Percentiles rank a stretch among this genome's conserved stretches.
Conservation (phyloP, 2,329 filamentous ascomycete genomes). For the Nemania bipapillata region DNA sequence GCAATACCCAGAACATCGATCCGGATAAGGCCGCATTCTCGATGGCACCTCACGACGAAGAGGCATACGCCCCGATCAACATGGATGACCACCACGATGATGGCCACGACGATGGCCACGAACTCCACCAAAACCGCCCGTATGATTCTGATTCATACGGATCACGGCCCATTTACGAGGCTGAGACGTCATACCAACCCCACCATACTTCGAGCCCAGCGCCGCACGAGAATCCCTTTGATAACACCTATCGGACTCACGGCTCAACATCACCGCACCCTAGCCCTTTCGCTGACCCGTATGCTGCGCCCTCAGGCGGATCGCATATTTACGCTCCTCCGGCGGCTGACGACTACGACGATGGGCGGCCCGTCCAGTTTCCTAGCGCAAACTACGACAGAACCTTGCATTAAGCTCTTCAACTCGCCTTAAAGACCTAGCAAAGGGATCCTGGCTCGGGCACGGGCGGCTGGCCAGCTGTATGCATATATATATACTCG, state of each 20-base stretch:
- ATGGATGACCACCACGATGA: slow-evolving; percentile 64
- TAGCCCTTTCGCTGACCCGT: slow-evolving; percentile 48
- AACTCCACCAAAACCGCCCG: slow-evolving; percentile 45
- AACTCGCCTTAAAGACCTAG: not conserved
- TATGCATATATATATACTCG: slow-evolving; percentile 15
- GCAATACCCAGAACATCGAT: slow-evolving; percentile 65
- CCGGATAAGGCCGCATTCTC: slow-evolving; percentile 76
- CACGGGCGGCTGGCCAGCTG: slow-evolving; percentile 20
- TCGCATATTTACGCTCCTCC: slow-evolving; percentile 55
- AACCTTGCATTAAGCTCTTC: slow-evolving; percentile 52
- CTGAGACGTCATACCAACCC: slow-evolving; percentile 61
- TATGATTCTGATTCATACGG: slow-evolving; percentile 52
- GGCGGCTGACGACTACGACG: slow-evolving; percentile 58
- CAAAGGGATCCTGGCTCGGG: slow-evolving; percentile 5
- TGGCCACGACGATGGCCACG: slow-evolving; percentile 52
- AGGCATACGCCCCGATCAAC: slow-evolving; percentile 71
- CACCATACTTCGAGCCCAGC: slow-evolving; percentile 52
- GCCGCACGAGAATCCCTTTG: slow-evolving; percentile 51
- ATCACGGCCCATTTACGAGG: slow-evolving; percentile 59
- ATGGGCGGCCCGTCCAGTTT: slow-evolving; percentile 63
- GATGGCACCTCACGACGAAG: slow-evolving; percentile 73
- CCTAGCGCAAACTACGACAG: slow-evolving; percentile 68
- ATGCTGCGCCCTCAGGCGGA: slow-evolving; percentile 42
- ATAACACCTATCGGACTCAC: slow-evolving; percentile 60
- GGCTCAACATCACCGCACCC: slow-evolving; percentile 49